These are phyloP conservation scores for Linderina pennispora DNA, from an alignment of 192 early-diverging fungal genomes.

Conservation along the genomic window DNA sequence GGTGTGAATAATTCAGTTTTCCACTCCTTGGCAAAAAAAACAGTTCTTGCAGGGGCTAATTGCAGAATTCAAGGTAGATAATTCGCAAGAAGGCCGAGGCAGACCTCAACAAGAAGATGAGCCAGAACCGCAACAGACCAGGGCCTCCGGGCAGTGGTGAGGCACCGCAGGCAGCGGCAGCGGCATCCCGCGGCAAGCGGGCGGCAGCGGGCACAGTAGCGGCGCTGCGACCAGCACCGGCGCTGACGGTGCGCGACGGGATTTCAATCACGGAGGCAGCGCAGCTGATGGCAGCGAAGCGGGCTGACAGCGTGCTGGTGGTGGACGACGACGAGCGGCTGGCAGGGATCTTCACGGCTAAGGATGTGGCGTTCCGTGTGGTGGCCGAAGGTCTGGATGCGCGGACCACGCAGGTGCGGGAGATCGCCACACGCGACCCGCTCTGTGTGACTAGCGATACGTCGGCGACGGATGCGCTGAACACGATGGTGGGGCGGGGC, in stretches of 20 bases:
- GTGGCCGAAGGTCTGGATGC: slow-evolving; percentile 70
- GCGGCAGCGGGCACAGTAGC: slow-evolving; percentile 72
- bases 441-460: slow-evolving; percentile 82
- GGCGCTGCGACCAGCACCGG: slow-evolving; percentile 75
- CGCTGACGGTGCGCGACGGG: slow-evolving; percentile 77
- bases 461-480: slow-evolving; percentile 72
- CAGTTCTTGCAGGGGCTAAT: slow-evolving; percentile 1
- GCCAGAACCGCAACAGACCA: slow-evolving; percentile 33
- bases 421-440: slow-evolving; percentile 90
- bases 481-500: slow-evolving; percentile 75
- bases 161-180: slow-evolving; percentile 8
- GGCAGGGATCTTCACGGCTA: slow-evolving; percentile 94
- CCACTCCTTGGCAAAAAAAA: no score
- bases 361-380: slow-evolving; percentile 94
- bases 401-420: slow-evolving; percentile 64
- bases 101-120: slow-evolving; percentile 61
- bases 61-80: no score
- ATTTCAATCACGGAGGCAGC: slow-evolving; percentile 74
- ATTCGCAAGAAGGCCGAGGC: slow-evolving; percentile 73
- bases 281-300: slow-evolving; percentile 97
- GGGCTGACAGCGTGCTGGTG: slow-evolving; percentile 90
- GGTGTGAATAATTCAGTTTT: background rate
- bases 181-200: slow-evolving; percentile 28
- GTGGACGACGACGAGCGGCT: slow-evolving; percentile 91
- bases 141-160: slow-evolving; percentile 8